These are phyloP conservation scores for Aciculosporium take DNA, from an alignment of 2,329 filamentous ascomycete genomes.

Conservation along the genomic window DNA sequence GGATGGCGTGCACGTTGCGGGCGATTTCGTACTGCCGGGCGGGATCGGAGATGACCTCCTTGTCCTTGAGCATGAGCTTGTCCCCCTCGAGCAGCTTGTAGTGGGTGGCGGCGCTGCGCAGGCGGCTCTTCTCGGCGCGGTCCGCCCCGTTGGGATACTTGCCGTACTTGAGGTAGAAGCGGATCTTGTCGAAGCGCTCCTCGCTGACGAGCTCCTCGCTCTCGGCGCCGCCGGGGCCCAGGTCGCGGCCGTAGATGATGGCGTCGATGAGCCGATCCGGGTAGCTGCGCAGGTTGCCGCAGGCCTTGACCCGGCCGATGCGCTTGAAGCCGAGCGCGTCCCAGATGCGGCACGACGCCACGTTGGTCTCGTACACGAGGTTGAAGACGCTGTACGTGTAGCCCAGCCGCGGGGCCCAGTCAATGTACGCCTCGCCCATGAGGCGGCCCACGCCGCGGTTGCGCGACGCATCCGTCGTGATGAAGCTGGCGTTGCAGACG, in stretches of 20 bases:
- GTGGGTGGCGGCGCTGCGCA: slow-evolving; percentile 85
- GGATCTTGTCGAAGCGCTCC: slow-evolving; percentile 97
- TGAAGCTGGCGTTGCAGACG: slow-evolving; percentile 73
- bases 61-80: slow-evolving; percentile 91
- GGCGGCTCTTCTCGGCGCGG: slow-evolving; percentile 85
- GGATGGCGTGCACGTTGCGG: slow-evolving; percentile 53
- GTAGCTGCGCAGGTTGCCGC: slow-evolving; percentile 54
- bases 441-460: slow-evolving; percentile 61
- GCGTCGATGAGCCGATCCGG: slow-evolving; percentile 57
- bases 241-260: slow-evolving; percentile 62
- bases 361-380: slow-evolving; percentile 85
- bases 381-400: slow-evolving; percentile 93
- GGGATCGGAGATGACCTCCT: slow-evolving; percentile 88
- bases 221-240: slow-evolving; percentile 41
- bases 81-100: slow-evolving; percentile 72
- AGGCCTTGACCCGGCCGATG: slow-evolving; percentile 67
- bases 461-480: slow-evolving; percentile 58
- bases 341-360: slow-evolving; percentile 82
- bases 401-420: slow-evolving; percentile 66
- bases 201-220: slow-evolving; percentile 77
- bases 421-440: slow-evolving; percentile 64
- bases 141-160: slow-evolving; percentile 90
- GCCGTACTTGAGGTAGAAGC: slow-evolving; percentile 88
- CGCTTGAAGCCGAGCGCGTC: slow-evolving; percentile 85
- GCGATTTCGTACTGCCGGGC: slow-evolving; percentile 84